Base-by-base conservation (phyloP, 371 early-diverging fungal genomes). In the Nematocida sp. region DNA sequence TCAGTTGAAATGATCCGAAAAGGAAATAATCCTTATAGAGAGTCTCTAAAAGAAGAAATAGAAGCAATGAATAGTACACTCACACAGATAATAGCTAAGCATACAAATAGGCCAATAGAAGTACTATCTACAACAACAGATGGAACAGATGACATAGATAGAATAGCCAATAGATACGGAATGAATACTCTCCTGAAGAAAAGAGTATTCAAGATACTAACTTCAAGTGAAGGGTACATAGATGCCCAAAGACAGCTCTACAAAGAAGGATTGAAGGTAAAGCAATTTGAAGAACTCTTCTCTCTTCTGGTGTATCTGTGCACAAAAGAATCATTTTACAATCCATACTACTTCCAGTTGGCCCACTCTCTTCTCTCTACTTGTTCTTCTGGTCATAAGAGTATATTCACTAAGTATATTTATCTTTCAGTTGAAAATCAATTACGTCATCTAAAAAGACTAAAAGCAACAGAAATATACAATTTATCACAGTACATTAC, bases 161-260 rank as follows among this genome's bases (percentile, higher is more conserved):
- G n/a, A 5, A 35, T 61, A 17, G 74, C 74, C 5, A 38, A 29
- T 7, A 70, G 60, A 32, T 70, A 38, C 53, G 74, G 74, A 17
- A 70, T 70, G 74, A 70, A 70, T 35, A 70, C 74, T 3, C 25
- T 47, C 2, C 61, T 70, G 34, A 70, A 70, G 55, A 70, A 70
- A 61, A 46, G 55, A 23, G 43, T 70, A 37, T 70, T 70, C 49
- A 15, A 13, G 31, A 70, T 70, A 15, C 9, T 70, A 3, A 47
- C 61, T 5, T 49, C 27, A 2, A 70, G 74, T 48, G 27, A 37
- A 61, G 74, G 60, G 49, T 70, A 60, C 48, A 9, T 23, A 11
- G 61, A 57, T 23, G 74, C 74, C 3, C 74, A 70, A 32, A 49
- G 55, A 11, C 37, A 43, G 9, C 74, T 70, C 19, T 70, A 70